These are phyloP conservation scores for Perkinsus olseni DNA, from an alignment of 169 alveolate genomes.

Conservation along the genomic window DNA sequence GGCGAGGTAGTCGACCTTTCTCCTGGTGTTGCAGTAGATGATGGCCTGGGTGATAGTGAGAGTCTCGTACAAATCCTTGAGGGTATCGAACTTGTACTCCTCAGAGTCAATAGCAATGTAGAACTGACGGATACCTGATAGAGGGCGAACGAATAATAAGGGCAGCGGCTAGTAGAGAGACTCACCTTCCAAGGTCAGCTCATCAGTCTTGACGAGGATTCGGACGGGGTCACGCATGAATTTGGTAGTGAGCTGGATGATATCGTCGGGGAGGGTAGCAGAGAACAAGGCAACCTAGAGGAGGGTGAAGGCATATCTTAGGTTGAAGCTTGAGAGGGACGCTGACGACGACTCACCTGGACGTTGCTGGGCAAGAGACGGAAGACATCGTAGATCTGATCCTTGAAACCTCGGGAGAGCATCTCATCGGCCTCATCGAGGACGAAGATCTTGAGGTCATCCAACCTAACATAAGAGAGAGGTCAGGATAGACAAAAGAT, in stretches of 20 bases:
- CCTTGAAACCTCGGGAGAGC: slow-evolving; percentile 96
- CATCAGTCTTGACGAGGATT: slow-evolving; percentile 93
- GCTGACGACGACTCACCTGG: slow-evolving; percentile 39
- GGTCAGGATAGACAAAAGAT: not conserved
- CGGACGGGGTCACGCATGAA: slow-evolving; percentile 94
- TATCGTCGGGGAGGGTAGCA: slow-evolving; percentile 95
- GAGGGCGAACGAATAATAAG: not conserved
- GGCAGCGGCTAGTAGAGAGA: not conserved
- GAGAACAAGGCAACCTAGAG: slow-evolving; percentile 76
- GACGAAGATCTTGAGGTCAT: slow-evolving; percentile 83
- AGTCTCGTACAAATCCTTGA: slow-evolving; percentile 89
- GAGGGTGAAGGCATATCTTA: slow-evolving; percentile 46
- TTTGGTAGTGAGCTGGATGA: slow-evolving; percentile 84
- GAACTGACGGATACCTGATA: slow-evolving; percentile 80
- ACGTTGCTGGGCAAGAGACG: slow-evolving; percentile 62
- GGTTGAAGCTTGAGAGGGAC: too few relatives aligned
- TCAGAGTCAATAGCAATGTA: slow-evolving; percentile 95
- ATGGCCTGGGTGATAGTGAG: slow-evolving; percentile 95
- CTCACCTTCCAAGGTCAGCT: slow-evolving; percentile 91
- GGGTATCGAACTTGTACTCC: slow-evolving; percentile 90
- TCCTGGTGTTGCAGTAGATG: slow-evolving; percentile 95
- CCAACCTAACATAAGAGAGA: slow-evolving; percentile 47
- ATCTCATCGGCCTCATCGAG: slow-evolving; percentile 99
- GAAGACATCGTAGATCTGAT: slow-evolving; percentile 77
- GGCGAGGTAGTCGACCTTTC: slow-evolving; percentile 69